Conservation (phyloP, 2,329 filamentous ascomycete species). For the Aspergillus sp. region DNA sequence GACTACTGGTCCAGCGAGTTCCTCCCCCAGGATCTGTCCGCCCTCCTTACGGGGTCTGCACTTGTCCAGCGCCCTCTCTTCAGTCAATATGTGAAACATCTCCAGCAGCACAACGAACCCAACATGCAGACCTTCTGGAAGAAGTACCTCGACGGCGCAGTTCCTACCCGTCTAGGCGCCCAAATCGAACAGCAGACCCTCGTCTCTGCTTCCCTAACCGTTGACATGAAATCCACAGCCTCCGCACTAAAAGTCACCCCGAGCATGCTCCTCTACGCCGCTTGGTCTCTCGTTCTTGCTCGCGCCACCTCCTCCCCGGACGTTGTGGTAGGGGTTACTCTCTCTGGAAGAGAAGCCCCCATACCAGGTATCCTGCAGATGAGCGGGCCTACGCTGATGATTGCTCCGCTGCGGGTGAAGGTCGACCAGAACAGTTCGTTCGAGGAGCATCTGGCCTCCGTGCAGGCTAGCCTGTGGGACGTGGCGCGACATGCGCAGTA, state of each 20-base stretch:
- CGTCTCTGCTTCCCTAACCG: not conserved
- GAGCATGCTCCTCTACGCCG: conserved; percentile 2
- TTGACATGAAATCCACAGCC: not conserved
- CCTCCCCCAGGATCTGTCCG: conserved; percentile 3
- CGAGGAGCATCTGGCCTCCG: not conserved
- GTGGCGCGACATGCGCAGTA: not conserved
- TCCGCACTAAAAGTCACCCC: not conserved
- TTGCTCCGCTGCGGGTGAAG: not conserved
- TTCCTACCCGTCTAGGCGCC: not conserved
- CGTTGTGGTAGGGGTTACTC: not conserved
- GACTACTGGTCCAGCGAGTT: not conserved
- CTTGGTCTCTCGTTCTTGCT: conserved; percentile 8
- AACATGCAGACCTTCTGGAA: not conserved
- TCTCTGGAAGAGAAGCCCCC: conserved; percentile 8
- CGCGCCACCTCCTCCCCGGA: not conserved
- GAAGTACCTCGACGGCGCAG: not conserved
- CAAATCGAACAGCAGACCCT: not conserved
- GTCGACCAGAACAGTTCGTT: not conserved
- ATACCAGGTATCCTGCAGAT: not conserved
- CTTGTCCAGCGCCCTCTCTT: conserved; percentile 1
- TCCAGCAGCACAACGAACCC: not conserved
- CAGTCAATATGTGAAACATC: conserved; percentile 5
- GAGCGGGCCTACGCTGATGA: not conserved
- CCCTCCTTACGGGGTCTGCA: not conserved
- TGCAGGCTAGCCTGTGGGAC: not conserved